Base-by-base conservation (phyloP, 495 filamentous ascomycete species). In the Penicillium robsamsonii region DNA sequence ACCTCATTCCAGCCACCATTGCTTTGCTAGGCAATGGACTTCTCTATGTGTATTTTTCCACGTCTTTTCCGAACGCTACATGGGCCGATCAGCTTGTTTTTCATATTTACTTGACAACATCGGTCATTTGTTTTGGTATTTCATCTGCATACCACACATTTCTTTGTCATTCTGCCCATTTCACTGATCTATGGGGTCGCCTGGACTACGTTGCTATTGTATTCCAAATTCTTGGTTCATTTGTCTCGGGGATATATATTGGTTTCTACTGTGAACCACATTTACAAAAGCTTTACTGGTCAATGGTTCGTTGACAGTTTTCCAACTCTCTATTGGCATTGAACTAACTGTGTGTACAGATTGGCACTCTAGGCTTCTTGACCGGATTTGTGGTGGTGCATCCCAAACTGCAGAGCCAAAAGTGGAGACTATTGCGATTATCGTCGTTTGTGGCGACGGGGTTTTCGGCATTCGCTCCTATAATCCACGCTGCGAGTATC, bases 391-490 rank as follows among this genome's bases (percentile, higher is more conserved):
- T 80, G 56, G 55, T 40, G 24, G 42, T 70, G 38, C 59, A 73
- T 59, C 77, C 78, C 7, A 61, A 58, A 22, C 72, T 81, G 35
- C 77, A 79, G 51, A 76, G 76, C 27, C 68, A 50, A 5, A 57
- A 58, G 18, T 81, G 64, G 65, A 68, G 79, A 9, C 59, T 67
- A 1, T 67, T 79, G 30, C 79, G 79, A 25, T 61, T 70, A 12
- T 55, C 69, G 11, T 71, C 71, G 13, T 79, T 82, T 43, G 66
- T 82, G n/a, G 67, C 60, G n/a, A 81, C 77, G 5, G 79, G 73
- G 1, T 45, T 80, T 18, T 79, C 78, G 5, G 78, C 73, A 4
- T 63, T 81, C 46, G 75, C 69, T 24, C 77, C 78, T 0, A 68
- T 81, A 2, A 65, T 74, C 12, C 77, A 81, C 65, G 78, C 76